Conservation (phyloP, 768 basidiomycete species). For the Stropharia rugosoannulata region DNA sequence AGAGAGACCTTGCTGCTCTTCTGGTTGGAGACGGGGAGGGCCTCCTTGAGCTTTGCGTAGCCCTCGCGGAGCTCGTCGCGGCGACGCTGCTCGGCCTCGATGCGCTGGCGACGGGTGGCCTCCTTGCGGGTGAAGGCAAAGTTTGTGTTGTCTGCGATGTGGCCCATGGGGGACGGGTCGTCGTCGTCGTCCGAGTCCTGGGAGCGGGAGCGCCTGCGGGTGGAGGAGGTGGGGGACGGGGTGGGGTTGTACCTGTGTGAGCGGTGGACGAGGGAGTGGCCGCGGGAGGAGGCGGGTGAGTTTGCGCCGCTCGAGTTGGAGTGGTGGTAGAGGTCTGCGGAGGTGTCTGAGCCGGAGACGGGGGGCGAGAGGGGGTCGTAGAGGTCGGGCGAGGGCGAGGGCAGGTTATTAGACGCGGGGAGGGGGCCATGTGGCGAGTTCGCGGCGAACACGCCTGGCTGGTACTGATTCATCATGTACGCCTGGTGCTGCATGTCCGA, state of each 20-base stretch:
- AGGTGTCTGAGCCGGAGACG: constrained; percentile 88
- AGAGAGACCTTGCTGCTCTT: constrained; percentile 90
- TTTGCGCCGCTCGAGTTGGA: constrained; percentile 78
- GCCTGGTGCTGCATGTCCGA: constrained; percentile 57
- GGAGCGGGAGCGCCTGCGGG: constrained; percentile 67
- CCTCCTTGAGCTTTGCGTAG: constrained; percentile 85
- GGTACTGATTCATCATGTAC: constrained; percentile 63
- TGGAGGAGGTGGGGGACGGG: constrained; percentile 75
- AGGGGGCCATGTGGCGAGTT: constrained; percentile 69
- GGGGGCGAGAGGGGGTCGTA: constrained; percentile 86
- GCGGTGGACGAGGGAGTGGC: constrained; percentile 74
- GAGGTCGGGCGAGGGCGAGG: constrained; percentile 75
- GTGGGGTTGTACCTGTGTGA: constrained; percentile 77
- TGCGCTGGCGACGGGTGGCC: constrained; percentile 79
- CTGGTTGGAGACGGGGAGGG: constrained; percentile 84
- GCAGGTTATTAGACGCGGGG: constrained; percentile 68
- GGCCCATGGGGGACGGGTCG: constrained; percentile 36
- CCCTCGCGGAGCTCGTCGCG: constrained; percentile 89
- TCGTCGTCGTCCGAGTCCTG: constrained; percentile 80
- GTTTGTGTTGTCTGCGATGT: constrained; percentile 54
- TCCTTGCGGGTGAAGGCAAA: constrained; percentile 80
- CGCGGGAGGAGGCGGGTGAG: constrained; percentile 77
- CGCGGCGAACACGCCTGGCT: constrained; percentile 55
- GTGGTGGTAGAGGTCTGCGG: constrained; percentile 77
- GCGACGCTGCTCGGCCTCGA: constrained; percentile 88